Evolutionary conservation across 2,329 filamentous ascomycete species (phyloP), one percentile per base, ranked within the genome.

Genomic region (Epichloe aotearoae): DNA sequence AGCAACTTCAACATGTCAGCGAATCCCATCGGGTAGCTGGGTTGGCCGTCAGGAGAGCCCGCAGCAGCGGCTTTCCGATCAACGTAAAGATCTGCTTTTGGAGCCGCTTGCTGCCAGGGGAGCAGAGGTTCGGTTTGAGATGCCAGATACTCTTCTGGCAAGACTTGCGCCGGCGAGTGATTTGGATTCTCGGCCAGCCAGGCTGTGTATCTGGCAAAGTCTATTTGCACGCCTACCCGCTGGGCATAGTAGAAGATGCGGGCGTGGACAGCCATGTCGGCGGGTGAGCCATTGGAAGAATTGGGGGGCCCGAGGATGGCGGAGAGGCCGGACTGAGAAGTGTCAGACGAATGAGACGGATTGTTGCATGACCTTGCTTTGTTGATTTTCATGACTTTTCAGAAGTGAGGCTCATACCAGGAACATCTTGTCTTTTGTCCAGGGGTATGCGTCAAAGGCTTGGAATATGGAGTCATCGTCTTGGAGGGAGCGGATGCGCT

Each of bases 1-100:
- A 96, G 86, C 50, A 95, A 77, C 60, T 88, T 84, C 50, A 95
- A 83, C 54, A 96, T 88, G 57, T 91, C 82, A 7, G 86, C 84
- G 65, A 96, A 95, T 1, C 82, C 84, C 46, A 82, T 83, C 3
- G 89, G 89, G 59, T 95, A 95, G 1, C 80, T 77, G 38, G 88
- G 84, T 44, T 78, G 73, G 38, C 68, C 69, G n/a, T 57, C 61
- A 4, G 52, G 56, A 6, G 57, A 50, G 14, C 52, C 15, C 19
- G 39, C 46, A 40, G 54, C 52, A n/a, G 51, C 55, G 2, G 57
- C 53, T 20, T 64, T 65, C 26, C 66, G 67, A 47, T 75, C 71
- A 26, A 76, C 62, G 46, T 64, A 72, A 19, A 76, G 64, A 30
- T 73, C 70, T 14, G 68, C 64, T 57, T 69, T 74, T 17, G 74